Evolutionary conservation across 2,329 filamentous ascomycete genomes (phyloP).

Genomic region (Penicillium sp.): DNA sequence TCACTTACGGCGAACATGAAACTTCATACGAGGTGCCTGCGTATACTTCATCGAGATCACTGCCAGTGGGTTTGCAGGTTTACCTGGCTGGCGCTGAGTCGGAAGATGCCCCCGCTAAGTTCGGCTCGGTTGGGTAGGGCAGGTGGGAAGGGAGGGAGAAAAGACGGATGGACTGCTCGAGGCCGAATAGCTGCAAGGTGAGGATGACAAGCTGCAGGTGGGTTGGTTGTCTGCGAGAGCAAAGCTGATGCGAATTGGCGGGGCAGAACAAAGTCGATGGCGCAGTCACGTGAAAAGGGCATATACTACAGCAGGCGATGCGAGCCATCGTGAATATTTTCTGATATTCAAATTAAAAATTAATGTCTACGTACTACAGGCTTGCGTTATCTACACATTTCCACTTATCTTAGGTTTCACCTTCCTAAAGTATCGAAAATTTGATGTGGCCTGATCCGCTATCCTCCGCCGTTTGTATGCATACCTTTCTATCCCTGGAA

Average conservation of each 20-base stretch:
- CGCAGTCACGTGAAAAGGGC: slow-evolving; percentile 11
- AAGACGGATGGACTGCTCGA: background rate
- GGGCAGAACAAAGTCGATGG: slow-evolving; percentile 2
- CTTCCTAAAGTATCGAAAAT: too few relatives aligned
- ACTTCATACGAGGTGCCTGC: too few relatives aligned
- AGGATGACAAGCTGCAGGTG: background rate
- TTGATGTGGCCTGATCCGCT: too few relatives aligned
- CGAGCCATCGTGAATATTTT: too few relatives aligned
- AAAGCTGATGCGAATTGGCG: slow-evolving; percentile 5
- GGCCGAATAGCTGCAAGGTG: background rate
- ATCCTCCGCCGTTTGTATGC: too few relatives aligned
- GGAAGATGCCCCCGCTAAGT: slow-evolving; percentile 9
- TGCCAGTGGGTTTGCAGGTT: background rate
- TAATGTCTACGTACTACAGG: too few relatives aligned
- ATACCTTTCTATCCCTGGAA: too few relatives aligned
- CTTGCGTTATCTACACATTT: too few relatives aligned
- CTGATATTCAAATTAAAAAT: too few relatives aligned
- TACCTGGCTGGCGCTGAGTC: slow-evolving; percentile 10
- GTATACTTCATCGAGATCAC: background rate
- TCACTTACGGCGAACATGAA: slow-evolving; percentile 8
- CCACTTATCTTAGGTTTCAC: too few relatives aligned
- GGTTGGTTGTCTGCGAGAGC: background rate
- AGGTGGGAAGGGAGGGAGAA: slow-evolving; percentile 19
- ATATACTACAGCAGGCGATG: too few relatives aligned
- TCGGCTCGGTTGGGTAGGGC: slow-evolving; percentile 33